Evolutionary conservation across 2,329 filamentous ascomycete genomes (phyloP), one percentile per base, ranked within the genome.

Genomic region (Hypoxylon sp.): DNA sequence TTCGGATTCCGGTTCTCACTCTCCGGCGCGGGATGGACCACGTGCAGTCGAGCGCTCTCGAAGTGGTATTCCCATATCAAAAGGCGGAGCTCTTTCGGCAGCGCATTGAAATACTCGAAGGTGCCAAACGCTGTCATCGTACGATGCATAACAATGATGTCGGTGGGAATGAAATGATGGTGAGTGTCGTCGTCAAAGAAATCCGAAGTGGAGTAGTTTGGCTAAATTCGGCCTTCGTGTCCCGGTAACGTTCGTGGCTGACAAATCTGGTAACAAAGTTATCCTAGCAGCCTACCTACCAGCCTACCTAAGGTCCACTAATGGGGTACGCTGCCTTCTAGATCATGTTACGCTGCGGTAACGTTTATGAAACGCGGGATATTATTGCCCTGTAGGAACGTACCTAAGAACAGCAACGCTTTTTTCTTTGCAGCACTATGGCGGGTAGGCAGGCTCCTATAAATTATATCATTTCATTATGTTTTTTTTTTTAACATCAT

Each of bases 11-110:
- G 50, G n/a, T 55, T 55, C 22, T 51, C 32, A 24, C 55, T 64
- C 39, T 65, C 64, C 24, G 62, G 64, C 13, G 62, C 55, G 11
- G 66, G 68, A 54, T 67, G 64, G 10, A 70, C 53, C 19, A 70
- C 66, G 37, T 60, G 66, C 7, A 70, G 52, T 8, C 66, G 66
- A 13, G 59, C 48, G 46, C 60, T 50, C 24, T 61, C 51, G 34
- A 70, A 69, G 57, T 69, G 53, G 17, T 58, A 67, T 32, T 69
- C 64, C 67, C 67, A 69, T 13, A 69, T 64, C n/a, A 65, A 15
- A 30, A 68, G 34, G 46, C 67, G 67, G 17, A 69, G 67, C 39
- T 69, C 67, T 20, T 63, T 61, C 4, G 67, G 67, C 15, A 69
- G 65, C 13, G 50, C 15, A 24, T 62, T 62, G 28, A 69, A 69